Percentiles rank a stretch among this genome's conserved stretches.
These are phyloP conservation scores for Articulospora tetracladia DNA, from an alignment of 495 filamentous ascomycete genomes.

Conservation along the genomic window DNA sequence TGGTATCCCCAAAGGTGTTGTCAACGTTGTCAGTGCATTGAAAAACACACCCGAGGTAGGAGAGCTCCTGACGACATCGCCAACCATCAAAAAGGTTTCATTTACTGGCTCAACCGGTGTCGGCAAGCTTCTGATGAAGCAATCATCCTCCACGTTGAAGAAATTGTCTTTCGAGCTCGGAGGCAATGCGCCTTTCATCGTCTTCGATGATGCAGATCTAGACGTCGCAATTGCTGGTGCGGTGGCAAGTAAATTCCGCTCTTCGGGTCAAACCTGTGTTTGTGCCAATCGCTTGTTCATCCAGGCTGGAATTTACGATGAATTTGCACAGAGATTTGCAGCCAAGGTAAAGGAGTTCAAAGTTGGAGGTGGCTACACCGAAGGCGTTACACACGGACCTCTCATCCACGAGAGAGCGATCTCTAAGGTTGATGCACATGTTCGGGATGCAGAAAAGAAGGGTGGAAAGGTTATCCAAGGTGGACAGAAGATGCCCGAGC, in stretches of 20 bases:
- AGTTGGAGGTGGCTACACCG: conserved; percentile 71
- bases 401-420: conserved; percentile 75
- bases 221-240: conserved; percentile 73
- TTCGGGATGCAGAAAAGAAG: conserved; percentile 70
- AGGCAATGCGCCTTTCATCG: conserved; percentile 90
- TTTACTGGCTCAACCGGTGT: conserved; percentile 87
- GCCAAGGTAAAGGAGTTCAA: conserved; percentile 74
- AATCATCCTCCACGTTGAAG: conserved; percentile 76
- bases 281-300: conserved; percentile 87
- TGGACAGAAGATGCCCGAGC: conserved; percentile 59
- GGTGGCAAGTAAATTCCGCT: conserved; percentile 77
- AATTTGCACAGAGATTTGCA: conserved; percentile 65
- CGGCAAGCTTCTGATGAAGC: conserved; percentile 85
- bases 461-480: conserved; percentile 70
- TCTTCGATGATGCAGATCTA: conserved; percentile 87
- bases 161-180: conserved; percentile 85
- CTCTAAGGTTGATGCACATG: conserved; percentile 72
- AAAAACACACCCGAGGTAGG: conserved; percentile 73
- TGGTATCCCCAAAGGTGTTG: conserved; percentile 78
- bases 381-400: conserved; percentile 73
- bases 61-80: conserved; percentile 64
- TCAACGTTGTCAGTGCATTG: conserved; percentile 74
- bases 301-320: conserved; percentile 73
- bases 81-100: conserved; percentile 75
- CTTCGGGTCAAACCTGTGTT: conserved; percentile 86